A percentile compares a stretch with the other conserved stretches of the same genome.
Conservation (phyloP, 805 yeast species). For the Starmerella apis region DNA sequence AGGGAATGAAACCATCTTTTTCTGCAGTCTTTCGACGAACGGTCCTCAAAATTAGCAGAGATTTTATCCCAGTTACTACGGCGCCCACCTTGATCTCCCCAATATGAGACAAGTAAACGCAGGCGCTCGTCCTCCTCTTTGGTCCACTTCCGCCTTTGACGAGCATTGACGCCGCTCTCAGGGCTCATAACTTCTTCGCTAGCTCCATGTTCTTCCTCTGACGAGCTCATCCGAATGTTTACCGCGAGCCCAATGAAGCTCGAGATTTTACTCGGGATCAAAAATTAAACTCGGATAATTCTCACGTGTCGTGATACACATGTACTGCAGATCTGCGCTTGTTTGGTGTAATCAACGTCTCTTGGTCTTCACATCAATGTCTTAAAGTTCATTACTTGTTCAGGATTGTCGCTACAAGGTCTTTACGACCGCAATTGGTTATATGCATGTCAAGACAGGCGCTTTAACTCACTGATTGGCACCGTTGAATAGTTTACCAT, state of each 20-base stretch:
- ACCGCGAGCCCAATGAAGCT: background rate
- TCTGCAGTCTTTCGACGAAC: conserved; percentile 73
- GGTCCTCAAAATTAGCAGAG: conserved; percentile 29
- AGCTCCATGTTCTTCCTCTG: conserved; percentile 6
- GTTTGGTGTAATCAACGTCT: no score
- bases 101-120: conserved; percentile 32
- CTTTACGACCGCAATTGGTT: no score
- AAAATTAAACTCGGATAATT: background rate
- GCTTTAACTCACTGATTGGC: no score
- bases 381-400: no score
- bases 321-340: background rate
- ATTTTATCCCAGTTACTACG: conserved; percentile 37
- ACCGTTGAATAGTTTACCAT: no score
- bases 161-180: background rate
- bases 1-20: conserved; percentile 81
- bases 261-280: background rate
- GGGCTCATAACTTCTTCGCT: conserved; percentile 1
- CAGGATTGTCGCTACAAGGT: no score
- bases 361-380: no score
- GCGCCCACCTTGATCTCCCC: conserved; percentile 40
- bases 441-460: no score
- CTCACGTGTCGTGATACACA: background rate
- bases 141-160: conserved; percentile 45
- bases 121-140: conserved; percentile 59
- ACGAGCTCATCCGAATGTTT: conserved; percentile 3